Conservation (phyloP, 306 rosid species). For the cucumber (Cucumis sativus) region Cucumber_9930_V3 NC_026658.2:20112501-20113000, state of each 20-base stretch:
- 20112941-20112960: neutral
- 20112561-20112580: neutral
- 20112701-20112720: neutral
- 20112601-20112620: neutral
- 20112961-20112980: neutral
- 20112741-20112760: neutral
- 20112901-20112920: neutral
- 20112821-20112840: slow-evolving; percentile 71
- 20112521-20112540: neutral
- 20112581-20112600: neutral
- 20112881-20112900: neutral
- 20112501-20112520: neutral
- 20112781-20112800: slow-evolving; percentile 53
- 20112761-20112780: neutral
- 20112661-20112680: neutral
- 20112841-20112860: slow-evolving; percentile 57
- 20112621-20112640: neutral
- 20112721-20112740: neutral
- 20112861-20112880: neutral
- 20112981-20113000: neutral
- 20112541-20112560: neutral
- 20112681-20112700: neutral
- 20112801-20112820: slow-evolving; percentile 77
- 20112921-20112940: neutral
- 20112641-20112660: neutral